Percentiles rank a stretch among this genome's conserved stretches.
Evolutionary conservation across 1,139 yeast genomes (phyloP).

Genomic region (Zygoascus meyerae): DNA sequence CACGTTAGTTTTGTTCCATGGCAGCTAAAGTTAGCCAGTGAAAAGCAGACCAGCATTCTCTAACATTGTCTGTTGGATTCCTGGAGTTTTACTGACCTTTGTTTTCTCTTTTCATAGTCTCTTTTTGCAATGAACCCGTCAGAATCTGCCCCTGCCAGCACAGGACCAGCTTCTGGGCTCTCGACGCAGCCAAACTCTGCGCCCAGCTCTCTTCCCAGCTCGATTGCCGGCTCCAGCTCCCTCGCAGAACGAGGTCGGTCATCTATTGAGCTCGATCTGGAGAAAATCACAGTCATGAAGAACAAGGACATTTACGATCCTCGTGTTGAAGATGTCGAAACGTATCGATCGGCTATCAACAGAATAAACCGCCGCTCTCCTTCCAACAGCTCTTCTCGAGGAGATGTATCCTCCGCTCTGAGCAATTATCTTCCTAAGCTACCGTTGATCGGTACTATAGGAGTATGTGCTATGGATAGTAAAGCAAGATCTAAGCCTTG

Average conservation of each 20-base stretch:
- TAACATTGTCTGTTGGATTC: too few species aligned
- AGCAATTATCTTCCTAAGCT: constrained; percentile 22
- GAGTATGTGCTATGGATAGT: constrained; percentile 98
- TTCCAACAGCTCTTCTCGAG: constrained; percentile 6
- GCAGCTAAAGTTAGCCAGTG: too few species aligned
- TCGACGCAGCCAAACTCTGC: too few species aligned
- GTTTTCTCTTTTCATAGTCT: too few species aligned
- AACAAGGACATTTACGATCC: constrained; percentile 5
- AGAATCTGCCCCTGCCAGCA: too few species aligned
- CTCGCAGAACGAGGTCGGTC: constrained; percentile 3
- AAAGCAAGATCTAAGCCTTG: constrained; percentile 96
- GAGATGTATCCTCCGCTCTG: constrained; percentile 2
- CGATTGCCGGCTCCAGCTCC: too few species aligned
- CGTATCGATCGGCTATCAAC: constrained; percentile 5
- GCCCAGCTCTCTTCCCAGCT: too few species aligned
- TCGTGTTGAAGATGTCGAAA: constrained; percentile 5
- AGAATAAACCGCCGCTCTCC: neutral
- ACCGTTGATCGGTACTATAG: constrained; percentile 86
- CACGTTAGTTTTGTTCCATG: too few species aligned
- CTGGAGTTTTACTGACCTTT: too few species aligned
- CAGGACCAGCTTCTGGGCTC: too few species aligned
- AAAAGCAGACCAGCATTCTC: too few species aligned
- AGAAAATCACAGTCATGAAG: constrained; percentile 9
- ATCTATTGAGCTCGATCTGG: constrained; percentile 10
- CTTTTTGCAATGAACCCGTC: too few species aligned